Conservation (phyloP, 164 flowering plant species). For the Tetracentron sinense region DNA sequence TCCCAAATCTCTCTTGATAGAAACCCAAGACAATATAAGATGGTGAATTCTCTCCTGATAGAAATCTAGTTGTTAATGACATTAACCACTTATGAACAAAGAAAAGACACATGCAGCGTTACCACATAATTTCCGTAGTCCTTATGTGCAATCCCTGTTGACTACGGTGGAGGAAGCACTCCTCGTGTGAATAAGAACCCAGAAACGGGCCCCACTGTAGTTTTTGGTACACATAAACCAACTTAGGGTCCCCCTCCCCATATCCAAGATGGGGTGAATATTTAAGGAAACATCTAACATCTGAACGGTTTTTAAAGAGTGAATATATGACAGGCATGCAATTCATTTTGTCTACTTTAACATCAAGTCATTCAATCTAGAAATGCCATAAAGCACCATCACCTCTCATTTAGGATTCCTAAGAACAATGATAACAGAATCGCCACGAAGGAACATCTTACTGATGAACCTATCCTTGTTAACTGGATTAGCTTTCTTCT, state of each 20-base stretch:
- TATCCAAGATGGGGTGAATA: neutral
- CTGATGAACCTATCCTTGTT: slow-evolving; percentile 94
- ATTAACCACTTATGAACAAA: too few species aligned
- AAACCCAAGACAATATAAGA: too few species aligned
- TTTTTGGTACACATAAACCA: neutral
- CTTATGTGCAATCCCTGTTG: too few species aligned
- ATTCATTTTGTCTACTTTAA: too few species aligned
- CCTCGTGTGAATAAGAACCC: neutral
- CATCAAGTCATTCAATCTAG: neutral
- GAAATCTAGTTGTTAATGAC: too few species aligned
- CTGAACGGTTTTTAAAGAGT: neutral
- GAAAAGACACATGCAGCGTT: too few species aligned
- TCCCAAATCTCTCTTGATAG: too few species aligned
- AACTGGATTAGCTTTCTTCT: slow-evolving; percentile 84
- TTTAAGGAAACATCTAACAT: neutral
- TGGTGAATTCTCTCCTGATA: too few species aligned
- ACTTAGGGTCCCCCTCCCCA: too few species aligned
- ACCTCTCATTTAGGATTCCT: slow-evolving; percentile 77
- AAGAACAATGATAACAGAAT: slow-evolving; percentile 88
- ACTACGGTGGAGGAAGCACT: neutral
- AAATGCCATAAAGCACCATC: neutral
- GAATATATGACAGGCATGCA: neutral
- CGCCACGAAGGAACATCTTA: slow-evolving; percentile 92
- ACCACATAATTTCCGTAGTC: too few species aligned
- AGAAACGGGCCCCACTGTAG: neutral